Conservation (phyloP, 139 green algal species). For the Eudorina sp. region DNA sequence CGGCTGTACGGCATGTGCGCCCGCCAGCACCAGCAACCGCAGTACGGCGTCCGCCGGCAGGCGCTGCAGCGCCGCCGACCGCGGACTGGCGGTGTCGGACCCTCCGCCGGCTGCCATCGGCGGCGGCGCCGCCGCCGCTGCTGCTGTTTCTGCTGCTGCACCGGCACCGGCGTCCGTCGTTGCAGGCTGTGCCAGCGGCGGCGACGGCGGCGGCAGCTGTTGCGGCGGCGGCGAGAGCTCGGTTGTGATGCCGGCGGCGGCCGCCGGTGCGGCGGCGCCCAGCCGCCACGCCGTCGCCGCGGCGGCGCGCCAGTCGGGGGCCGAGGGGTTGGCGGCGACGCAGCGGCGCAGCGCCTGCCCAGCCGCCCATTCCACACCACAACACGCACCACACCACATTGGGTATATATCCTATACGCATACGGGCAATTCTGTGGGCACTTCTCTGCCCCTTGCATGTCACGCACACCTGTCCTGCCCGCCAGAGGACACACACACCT, state of each 20-base stretch:
- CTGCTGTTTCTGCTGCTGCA: background rate
- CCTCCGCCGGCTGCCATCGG: background rate
- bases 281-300: background rate
- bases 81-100: background rate
- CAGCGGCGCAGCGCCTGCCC: background rate
- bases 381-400: background rate
- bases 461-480: too few relatives aligned
- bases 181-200: background rate
- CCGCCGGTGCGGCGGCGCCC: background rate
- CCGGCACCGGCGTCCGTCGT: background rate
- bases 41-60: background rate
- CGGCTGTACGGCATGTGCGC: background rate
- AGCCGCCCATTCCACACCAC: too few relatives aligned
- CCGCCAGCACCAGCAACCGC: slow-evolving; percentile 34
- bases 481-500: too few relatives aligned
- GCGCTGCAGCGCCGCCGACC: background rate
- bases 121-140: background rate
- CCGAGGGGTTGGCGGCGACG: background rate
- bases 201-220: background rate
- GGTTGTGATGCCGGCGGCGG: slow-evolving; percentile 5
- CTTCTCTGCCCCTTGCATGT: too few relatives aligned
- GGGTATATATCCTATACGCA: too few relatives aligned
- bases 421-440: too few relatives aligned
- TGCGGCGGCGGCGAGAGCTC: background rate
- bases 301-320: background rate